These are phyloP conservation scores for Pseudocercospora vitis DNA, from an alignment of 2,329 filamentous ascomycete species.

Conservation along the genomic window DNA sequence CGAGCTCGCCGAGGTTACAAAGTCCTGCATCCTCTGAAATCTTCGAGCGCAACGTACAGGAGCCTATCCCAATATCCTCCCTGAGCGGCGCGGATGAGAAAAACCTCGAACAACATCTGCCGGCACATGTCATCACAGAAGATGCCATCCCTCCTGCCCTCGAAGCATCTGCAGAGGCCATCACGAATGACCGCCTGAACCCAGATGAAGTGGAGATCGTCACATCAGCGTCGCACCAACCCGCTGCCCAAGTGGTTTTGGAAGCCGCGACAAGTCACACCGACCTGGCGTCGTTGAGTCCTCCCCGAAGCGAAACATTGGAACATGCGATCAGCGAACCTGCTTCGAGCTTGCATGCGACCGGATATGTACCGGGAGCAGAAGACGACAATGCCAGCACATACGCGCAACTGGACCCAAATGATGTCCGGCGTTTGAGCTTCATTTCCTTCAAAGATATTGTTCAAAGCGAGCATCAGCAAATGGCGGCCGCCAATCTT, in stretches of 20 bases:
- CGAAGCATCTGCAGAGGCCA: slow-evolving; percentile 86
- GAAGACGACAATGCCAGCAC: slow-evolving; percentile 66
- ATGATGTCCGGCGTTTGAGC: slow-evolving; percentile 78
- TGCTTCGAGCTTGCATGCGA: slow-evolving; percentile 80
- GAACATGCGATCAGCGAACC: slow-evolving; percentile 24
- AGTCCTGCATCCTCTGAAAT: slow-evolving; percentile 77
- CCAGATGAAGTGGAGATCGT: slow-evolving; percentile 92
- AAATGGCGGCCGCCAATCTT: slow-evolving; percentile 26
- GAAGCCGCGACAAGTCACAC: slow-evolving; percentile 34
- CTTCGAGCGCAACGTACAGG: slow-evolving; percentile 93
- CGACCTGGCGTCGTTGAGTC: slow-evolving; percentile 31
- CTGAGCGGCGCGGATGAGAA: neutral
- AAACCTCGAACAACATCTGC: slow-evolving; percentile 68
- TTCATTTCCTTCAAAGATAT: slow-evolving; percentile 98
- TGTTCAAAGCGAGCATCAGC: slow-evolving; percentile 73
- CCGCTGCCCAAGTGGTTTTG: slow-evolving; percentile 66
- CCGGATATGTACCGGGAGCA: slow-evolving; percentile 67
- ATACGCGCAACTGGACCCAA: slow-evolving; percentile 73
- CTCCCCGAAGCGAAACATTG: slow-evolving; percentile 14
- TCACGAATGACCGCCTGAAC: slow-evolving; percentile 81
- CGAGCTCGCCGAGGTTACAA: slow-evolving; percentile 70
- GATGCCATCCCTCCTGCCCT: slow-evolving; percentile 90
- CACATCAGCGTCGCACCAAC: slow-evolving; percentile 80
- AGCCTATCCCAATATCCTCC: slow-evolving; percentile 51
- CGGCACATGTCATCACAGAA: slow-evolving; percentile 89